These are phyloP conservation scores for Tuber umbilicatum DNA, from an alignment of 495 filamentous ascomycete genomes.

Conservation along the genomic window DNA sequence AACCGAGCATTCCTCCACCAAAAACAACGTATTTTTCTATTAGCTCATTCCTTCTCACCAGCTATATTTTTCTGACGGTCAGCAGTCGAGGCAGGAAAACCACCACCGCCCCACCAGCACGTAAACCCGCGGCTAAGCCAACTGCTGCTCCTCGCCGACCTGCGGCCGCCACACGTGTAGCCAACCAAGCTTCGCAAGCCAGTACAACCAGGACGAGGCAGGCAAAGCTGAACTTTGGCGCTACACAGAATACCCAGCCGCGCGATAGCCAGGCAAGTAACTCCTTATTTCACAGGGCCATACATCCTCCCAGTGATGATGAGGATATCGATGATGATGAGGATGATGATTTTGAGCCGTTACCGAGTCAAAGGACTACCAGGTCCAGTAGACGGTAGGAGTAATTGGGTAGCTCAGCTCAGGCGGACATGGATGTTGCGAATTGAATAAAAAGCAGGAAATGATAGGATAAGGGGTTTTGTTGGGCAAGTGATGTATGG, in stretches of 20 bases:
- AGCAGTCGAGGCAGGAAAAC: slow-evolving; percentile 44
- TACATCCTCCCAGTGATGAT: slow-evolving; percentile 64
- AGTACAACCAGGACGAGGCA: slow-evolving; percentile 50
- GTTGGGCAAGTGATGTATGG: background rate
- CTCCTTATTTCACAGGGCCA: slow-evolving; percentile 58
- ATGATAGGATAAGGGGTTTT: background rate
- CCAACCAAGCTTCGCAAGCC: background rate
- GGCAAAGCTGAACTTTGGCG: slow-evolving; percentile 64
- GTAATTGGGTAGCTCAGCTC: background rate
- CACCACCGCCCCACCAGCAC: slow-evolving; percentile 46
- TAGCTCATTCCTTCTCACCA: slow-evolving; percentile 38
- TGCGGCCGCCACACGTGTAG: slow-evolving; percentile 40
- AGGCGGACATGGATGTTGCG: background rate
- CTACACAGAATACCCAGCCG: slow-evolving; percentile 45
- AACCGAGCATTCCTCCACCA: slow-evolving; percentile 52
- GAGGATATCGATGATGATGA: slow-evolving; percentile 67
- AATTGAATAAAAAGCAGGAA: background rate
- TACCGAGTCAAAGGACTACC: slow-evolving; percentile 25
- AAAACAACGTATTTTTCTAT: slow-evolving; percentile 42
- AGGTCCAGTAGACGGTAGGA: slow-evolving; percentile 17
- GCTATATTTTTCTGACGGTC: slow-evolving; percentile 37
- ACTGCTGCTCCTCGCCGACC: slow-evolving; percentile 43
- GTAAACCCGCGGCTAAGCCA: slow-evolving; percentile 45
- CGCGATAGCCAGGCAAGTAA: slow-evolving; percentile 47
- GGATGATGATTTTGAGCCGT: slow-evolving; percentile 39